Conservation (phyloP, 352 stramenopile species). For the Thalassiosira allenii region DNA sequence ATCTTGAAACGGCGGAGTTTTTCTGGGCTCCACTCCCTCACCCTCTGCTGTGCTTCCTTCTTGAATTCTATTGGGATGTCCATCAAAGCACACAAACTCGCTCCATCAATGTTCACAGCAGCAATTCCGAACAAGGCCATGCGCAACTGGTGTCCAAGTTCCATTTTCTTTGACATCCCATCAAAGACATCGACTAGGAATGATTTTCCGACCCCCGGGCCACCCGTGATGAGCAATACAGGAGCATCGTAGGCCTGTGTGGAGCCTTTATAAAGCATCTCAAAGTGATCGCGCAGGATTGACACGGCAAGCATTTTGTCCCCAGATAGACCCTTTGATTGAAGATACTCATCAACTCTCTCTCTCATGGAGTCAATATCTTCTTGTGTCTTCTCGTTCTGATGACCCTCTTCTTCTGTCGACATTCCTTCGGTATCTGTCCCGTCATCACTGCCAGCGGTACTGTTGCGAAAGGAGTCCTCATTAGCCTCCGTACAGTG, state of each 20-base stretch:
- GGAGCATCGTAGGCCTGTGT: conserved; percentile 19
- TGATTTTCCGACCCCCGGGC: conserved; percentile 26
- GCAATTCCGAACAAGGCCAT: conserved; percentile 29
- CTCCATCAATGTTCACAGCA: conserved; percentile 27
- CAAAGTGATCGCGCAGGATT: conserved; percentile 16
- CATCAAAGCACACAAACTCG: conserved; percentile 11
- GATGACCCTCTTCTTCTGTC: neutral
- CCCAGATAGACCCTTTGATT: conserved; percentile 11
- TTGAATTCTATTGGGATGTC: conserved; percentile 32
- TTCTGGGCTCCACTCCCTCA: conserved; percentile 13
- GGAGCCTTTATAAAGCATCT: neutral
- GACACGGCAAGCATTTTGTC: conserved; percentile 14
- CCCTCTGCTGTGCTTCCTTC: neutral
- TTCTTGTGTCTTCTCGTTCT: no score
- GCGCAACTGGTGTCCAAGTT: conserved; percentile 3
- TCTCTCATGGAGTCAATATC: neutral
- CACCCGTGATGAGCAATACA: conserved; percentile 31
- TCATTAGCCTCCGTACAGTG: no score
- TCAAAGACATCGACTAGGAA: conserved; percentile 23
- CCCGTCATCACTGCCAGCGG: conserved; percentile 4
- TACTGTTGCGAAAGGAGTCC: no score
- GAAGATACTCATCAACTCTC: conserved; percentile 1
- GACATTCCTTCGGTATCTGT: neutral
- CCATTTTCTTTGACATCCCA: conserved; percentile 19
- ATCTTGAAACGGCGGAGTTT: conserved; percentile 23